A percentile compares a stretch with the other conserved stretches of the same genome.
Evolutionary conservation across 176 grass and related monocot genomes (phyloP).

Genomic region (Phyllostachys edulis): DNA sequence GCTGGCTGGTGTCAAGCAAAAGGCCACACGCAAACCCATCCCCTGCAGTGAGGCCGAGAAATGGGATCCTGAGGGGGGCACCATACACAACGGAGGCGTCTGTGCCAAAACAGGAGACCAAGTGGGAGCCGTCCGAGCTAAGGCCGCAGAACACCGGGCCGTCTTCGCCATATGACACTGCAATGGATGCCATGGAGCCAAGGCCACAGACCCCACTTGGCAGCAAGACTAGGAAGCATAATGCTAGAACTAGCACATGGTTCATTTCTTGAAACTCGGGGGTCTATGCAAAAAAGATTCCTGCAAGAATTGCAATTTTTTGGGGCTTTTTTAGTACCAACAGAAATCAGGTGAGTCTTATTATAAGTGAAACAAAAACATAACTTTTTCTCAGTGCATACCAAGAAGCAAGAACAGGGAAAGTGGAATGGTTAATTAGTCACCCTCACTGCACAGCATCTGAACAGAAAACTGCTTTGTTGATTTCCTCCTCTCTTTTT

Average conservation of each 20-base stretch:
- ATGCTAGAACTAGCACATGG: constrained; percentile 12
- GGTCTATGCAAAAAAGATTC: constrained; percentile 9
- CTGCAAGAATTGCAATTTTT: constrained; percentile 17
- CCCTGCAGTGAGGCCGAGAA: constrained; percentile 78
- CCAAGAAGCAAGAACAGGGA: constrained; percentile 6
- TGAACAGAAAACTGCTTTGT: not conserved
- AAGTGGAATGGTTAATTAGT: constrained; percentile 16
- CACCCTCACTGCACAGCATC: not conserved
- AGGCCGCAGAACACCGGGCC: constrained; percentile 92
- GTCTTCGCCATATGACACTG: constrained; percentile 91
- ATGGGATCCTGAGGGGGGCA: constrained; percentile 63
- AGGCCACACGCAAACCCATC: constrained; percentile 92
- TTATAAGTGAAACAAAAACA: constrained; percentile 1
- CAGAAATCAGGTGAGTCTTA: constrained; percentile 27
- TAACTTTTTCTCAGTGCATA: not conserved
- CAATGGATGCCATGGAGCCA: constrained; percentile 94
- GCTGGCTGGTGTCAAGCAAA: constrained; percentile 74
- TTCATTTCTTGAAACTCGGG: constrained; percentile 34
- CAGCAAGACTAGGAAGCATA: constrained; percentile 37
- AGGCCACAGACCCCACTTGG: constrained; percentile 42
- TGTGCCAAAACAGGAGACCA: constrained; percentile 73
- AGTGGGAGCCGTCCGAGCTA: constrained; percentile 74
- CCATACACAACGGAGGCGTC: constrained; percentile 94
- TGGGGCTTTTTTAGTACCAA: not conserved
- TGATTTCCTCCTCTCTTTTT: not conserved